Conservation (phyloP, 495 filamentous ascomycete genomes). For the Tuber melanosporum region DNA sequence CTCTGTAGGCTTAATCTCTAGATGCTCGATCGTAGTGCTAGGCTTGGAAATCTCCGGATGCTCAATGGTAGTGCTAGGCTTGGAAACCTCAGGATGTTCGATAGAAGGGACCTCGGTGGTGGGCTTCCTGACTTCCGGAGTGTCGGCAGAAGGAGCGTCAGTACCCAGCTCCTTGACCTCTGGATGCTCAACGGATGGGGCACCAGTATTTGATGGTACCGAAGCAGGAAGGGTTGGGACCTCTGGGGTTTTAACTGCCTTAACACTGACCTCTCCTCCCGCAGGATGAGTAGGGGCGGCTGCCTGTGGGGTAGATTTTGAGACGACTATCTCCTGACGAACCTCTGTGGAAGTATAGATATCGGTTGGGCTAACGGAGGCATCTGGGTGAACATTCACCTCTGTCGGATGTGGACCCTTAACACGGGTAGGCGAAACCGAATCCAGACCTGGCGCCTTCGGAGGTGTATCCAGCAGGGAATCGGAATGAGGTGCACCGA, state of each 20-base stretch:
- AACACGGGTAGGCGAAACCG: no score
- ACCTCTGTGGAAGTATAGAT: background rate
- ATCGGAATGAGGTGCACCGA: no score
- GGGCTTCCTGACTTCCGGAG: background rate
- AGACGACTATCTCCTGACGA: background rate
- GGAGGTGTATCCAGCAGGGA: no score
- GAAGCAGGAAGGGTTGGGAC: no score
- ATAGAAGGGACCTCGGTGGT: background rate
- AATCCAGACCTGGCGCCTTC: no score
- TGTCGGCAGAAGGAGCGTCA: background rate
- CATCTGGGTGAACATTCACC: no score
- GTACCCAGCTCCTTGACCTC: background rate
- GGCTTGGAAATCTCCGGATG: background rate
- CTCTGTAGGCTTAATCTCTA: background rate
- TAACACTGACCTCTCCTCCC: no score
- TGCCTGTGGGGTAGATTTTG: background rate
- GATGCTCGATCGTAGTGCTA: background rate
- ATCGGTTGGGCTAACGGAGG: background rate
- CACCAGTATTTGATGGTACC: no score
- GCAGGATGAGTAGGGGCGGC: background rate
- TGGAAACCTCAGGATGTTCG: background rate
- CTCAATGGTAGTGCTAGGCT: background rate
- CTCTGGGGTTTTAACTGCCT: no score
- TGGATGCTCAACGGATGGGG: no score
- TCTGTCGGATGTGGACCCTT: no score